Evolutionary conservation across 2,329 filamentous ascomycete species (phyloP).

Genomic region (Achaetomium macrosporum): DNA sequence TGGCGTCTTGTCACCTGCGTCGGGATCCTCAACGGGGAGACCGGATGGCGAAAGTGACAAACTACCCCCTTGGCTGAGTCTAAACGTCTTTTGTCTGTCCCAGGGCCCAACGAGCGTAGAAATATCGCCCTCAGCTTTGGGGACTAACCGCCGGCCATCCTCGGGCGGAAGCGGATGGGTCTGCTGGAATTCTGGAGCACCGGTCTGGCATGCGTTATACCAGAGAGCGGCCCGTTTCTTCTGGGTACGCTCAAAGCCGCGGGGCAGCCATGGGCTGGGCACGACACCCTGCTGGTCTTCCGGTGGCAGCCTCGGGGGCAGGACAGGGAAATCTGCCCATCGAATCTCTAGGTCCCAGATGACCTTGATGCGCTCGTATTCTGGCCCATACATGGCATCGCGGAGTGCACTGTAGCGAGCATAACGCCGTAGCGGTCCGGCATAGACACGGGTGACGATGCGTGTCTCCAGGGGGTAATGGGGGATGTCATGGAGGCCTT

Average conservation of each 20-base stretch:
- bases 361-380: slow-evolving; percentile 31
- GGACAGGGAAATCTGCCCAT: slow-evolving; percentile 37
- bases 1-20: slow-evolving; percentile 9
- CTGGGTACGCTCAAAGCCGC: slow-evolving; percentile 32
- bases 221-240: slow-evolving; percentile 29
- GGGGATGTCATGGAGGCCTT: slow-evolving; percentile 31
- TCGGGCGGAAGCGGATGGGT: slow-evolving; percentile 19
- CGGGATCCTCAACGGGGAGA: slow-evolving; percentile 12
- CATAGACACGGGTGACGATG: slow-evolving; percentile 32
- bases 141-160: slow-evolving; percentile 15
- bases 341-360: slow-evolving; percentile 36
- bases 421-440: slow-evolving; percentile 34
- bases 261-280: slow-evolving; percentile 37
- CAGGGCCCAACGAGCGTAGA: slow-evolving; percentile 27
- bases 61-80: slow-evolving; percentile 18
- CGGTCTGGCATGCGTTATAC: slow-evolving; percentile 22
- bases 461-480: slow-evolving; percentile 28
- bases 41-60: slow-evolving; percentile 17
- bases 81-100: slow-evolving; percentile 23
- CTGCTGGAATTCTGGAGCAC: slow-evolving; percentile 17
- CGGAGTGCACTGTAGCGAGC: slow-evolving; percentile 32
- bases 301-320: slow-evolving; percentile 33
- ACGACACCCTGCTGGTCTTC: slow-evolving; percentile 27
- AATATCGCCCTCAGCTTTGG: slow-evolving; percentile 21
- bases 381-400: slow-evolving; percentile 39